A percentile compares a stretch with the other conserved stretches of the same genome.
Conservation (phyloP, 495 filamentous ascomycete genomes). For the Hypoxylon perforatum region DNA sequence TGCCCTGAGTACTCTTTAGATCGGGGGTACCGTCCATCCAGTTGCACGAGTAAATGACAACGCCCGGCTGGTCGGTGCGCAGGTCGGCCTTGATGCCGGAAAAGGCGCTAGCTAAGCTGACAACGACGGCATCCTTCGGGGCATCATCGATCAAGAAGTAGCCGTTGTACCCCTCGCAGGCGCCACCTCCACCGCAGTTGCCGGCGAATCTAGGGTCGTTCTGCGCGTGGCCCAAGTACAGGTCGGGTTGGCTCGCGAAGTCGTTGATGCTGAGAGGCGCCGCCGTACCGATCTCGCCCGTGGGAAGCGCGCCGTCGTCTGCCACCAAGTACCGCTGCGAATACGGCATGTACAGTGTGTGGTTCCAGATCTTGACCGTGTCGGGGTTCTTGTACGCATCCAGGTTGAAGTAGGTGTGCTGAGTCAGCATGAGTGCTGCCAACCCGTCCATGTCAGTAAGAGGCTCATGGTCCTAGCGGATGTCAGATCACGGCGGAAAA, state of each 20-base stretch:
- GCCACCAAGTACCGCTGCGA: conserved; percentile 74
- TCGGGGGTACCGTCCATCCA: conserved; percentile 71
- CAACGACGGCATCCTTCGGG: conserved; percentile 66
- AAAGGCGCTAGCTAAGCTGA: conserved; percentile 66
- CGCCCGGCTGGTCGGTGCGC: conserved; percentile 73
- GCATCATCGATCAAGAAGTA: conserved; percentile 77
- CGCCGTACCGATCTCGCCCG: conserved; percentile 72
- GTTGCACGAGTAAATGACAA: conserved; percentile 79
- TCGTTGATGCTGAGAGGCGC: conserved; percentile 71
- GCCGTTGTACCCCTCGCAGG: conserved; percentile 83
- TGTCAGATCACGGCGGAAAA: conserved; percentile 29
- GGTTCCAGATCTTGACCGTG: conserved; percentile 72
- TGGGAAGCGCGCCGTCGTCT: conserved; percentile 78
- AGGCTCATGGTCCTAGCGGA: background rate
- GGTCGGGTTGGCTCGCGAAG: conserved; percentile 68
- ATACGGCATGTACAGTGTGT: conserved; percentile 77
- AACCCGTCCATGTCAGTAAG: conserved; percentile 39
- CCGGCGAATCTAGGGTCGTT: conserved; percentile 65
- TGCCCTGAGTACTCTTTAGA: conserved; percentile 71
- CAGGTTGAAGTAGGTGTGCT: conserved; percentile 90
- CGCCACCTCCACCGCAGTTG: conserved; percentile 71
- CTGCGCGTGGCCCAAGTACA: conserved; percentile 74
- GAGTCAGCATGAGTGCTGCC: conserved; percentile 71
- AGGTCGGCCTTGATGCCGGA: conserved; percentile 78
- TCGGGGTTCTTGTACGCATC: conserved; percentile 74